Evolutionary conservation across 2,329 filamentous ascomycete genomes (phyloP).

Genomic region (Botrytis cinerea): DNA sequence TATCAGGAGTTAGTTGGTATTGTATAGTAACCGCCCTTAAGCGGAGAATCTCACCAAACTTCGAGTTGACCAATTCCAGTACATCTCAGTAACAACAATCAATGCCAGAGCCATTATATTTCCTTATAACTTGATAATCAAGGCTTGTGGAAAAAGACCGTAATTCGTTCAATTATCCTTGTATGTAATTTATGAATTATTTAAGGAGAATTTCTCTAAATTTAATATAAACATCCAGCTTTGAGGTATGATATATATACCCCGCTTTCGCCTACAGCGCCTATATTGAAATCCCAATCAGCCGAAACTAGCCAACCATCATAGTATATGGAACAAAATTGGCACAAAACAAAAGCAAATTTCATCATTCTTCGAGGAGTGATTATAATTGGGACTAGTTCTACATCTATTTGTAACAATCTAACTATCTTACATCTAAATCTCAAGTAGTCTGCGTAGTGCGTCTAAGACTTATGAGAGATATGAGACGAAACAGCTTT

Average conservation of each 20-base stretch:
- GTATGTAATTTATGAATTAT: neutral
- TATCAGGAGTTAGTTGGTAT: neutral
- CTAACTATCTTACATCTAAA: neutral
- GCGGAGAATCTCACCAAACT: neutral
- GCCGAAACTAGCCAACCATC: neutral
- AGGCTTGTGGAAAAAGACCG: rapidly evolving
- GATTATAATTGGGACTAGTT: neutral
- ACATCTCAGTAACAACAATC: neutral
- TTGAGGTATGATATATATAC: neutral
- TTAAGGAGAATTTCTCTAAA: no score
- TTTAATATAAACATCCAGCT: neutral
- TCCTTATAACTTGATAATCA: neutral
- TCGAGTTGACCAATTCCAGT: no score
- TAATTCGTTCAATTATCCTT: neutral
- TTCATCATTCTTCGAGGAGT: neutral
- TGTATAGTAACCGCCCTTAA: neutral
- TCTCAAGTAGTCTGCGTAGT: neutral
- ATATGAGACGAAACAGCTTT: no score
- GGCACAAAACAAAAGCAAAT: neutral
- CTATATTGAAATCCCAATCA: neutral
- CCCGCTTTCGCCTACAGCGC: neutral
- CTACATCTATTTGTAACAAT: neutral
- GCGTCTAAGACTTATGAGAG: neutral
- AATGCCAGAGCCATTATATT: rapidly evolving
- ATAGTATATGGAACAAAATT: neutral